Evolutionary conservation across 305 asterid species (phyloP).

Genomic region (Fraxinus ornus): DNA sequence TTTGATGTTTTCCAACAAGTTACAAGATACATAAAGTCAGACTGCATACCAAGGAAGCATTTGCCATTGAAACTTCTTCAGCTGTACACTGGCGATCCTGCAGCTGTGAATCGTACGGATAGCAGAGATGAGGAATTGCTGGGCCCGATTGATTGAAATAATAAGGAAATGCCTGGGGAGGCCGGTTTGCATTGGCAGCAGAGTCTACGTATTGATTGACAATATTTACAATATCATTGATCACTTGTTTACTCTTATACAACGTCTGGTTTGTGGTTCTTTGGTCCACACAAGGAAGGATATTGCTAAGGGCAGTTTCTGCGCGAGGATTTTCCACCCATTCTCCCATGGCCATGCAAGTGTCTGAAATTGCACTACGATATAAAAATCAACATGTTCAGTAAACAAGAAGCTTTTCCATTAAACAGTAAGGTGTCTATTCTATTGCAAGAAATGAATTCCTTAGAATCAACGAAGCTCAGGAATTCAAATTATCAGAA

Average conservation of each 20-base stretch:
- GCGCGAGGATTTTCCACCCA: slow-evolving; percentile 98
- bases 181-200: slow-evolving; percentile 68
- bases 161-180: slow-evolving; percentile 37
- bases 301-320: slow-evolving; percentile 91
- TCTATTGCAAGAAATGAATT: not conserved
- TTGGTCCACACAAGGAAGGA: slow-evolving; percentile 91
- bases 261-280: slow-evolving; percentile 83
- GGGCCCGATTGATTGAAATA: slow-evolving; percentile 93
- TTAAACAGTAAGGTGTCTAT: not conserved
- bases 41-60: slow-evolving; percentile 69
- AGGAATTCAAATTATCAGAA: not conserved
- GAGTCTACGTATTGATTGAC: slow-evolving; percentile 67
- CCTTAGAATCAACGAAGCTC: not conserved
- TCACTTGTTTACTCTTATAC: slow-evolving; percentile 77
- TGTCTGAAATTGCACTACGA: slow-evolving; percentile 70
- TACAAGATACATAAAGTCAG: not conserved
- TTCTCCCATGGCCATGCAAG: slow-evolving; percentile 94
- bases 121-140: slow-evolving; percentile 66
- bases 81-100: slow-evolving; percentile 66
- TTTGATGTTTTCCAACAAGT: not conserved
- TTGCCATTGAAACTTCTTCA: slow-evolving; percentile 62
- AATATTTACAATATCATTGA: slow-evolving; percentile 62
- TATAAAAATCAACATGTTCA: slow-evolving; percentile 5
- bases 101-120: slow-evolving; percentile 72
- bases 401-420: slow-evolving; percentile 6